Evolutionary conservation across 345 rosid species (phyloP).

Genomic region (Gossypium ekmanianum): DNA sequence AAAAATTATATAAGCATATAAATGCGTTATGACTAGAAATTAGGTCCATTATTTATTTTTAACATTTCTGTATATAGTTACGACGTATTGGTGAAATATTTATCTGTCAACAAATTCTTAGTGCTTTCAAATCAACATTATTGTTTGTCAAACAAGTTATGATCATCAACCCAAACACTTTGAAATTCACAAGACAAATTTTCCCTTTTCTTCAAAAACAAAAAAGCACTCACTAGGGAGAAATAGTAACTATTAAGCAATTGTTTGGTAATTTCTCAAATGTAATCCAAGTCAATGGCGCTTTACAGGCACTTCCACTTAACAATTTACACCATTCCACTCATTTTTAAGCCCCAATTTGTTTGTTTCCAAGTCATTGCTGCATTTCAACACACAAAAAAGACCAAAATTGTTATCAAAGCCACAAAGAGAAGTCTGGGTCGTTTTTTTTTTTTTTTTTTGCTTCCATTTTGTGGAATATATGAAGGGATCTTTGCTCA

Average conservation of each 20-base stretch:
- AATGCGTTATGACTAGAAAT: no score
- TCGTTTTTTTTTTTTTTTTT: not conserved
- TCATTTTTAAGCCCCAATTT: not conserved
- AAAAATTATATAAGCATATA: no score
- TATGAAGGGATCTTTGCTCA: not conserved
- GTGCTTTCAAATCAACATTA: not conserved
- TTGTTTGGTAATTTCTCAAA: not conserved
- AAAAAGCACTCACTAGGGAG: not conserved
- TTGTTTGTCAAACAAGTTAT: constrained; percentile 7
- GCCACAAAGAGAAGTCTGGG: not conserved
- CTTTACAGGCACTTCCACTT: no score
- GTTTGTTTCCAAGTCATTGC: not conserved
- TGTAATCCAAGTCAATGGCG: no score
- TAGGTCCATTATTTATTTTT: no score
- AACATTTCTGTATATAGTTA: no score
- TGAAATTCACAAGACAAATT: not conserved
- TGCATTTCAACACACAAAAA: not conserved
- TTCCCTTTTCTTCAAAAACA: not conserved
- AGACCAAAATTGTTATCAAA: not conserved
- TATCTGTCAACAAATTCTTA: constrained; percentile 1
- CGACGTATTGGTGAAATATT: no score
- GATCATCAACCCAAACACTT: not conserved
- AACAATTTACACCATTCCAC: not conserved
- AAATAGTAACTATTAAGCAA: not conserved
- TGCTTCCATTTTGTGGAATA: not conserved